Evolutionary conservation across 2,329 filamentous ascomycete genomes (phyloP), one percentile per base, ranked within the genome.

Genomic region (Aspergillus melleus): DNA sequence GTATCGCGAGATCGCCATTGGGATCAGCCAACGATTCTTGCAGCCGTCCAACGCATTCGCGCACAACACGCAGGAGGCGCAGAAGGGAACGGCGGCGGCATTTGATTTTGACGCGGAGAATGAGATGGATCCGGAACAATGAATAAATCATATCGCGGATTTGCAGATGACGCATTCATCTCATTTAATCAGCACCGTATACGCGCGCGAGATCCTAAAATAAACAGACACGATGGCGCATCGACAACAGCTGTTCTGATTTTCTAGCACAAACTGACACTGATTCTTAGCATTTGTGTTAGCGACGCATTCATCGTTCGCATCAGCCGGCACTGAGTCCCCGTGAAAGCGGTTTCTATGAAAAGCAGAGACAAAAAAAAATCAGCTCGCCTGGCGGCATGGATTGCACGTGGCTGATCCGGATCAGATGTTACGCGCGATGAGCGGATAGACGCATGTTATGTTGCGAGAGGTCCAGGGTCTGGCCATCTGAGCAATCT

Each of bases 1-100:
- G 6, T 63, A 63, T 14, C 26, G 44, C 2, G 44, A 60, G 14
- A 60, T 62, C 20, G 26, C 55, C 1, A 62, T 64, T 52, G 9
- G 46, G 4, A 64, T 62, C 6, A 64, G 62, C 52, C 51, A 50
- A 6, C 36, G 32, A 20, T 64, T 52, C 26, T 30, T 64, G 11
- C 52, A 49, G 29, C 20, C n/a, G 10, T 55, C 54, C 2, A 61
- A 49, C 14, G n/a, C n/a, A 10, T 64, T 62, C 20, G 32, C 44
- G 8, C 54, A 39, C 19, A 60, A 62, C n/a, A 14, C 30, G 1
- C 14, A 59, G 2, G n/a, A 60, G 30, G 29, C 29, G 9, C 29
- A 30, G 29, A 24, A 42, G 46, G 22, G 20, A 19, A 19, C n/a
- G 2, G 12, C 26, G 5, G 20, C 12, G 14, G 14, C 9, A 2